These are phyloP conservation scores for Astraeus odoratus DNA, from an alignment of 768 basidiomycete genomes.

Conservation along the genomic window DNA sequence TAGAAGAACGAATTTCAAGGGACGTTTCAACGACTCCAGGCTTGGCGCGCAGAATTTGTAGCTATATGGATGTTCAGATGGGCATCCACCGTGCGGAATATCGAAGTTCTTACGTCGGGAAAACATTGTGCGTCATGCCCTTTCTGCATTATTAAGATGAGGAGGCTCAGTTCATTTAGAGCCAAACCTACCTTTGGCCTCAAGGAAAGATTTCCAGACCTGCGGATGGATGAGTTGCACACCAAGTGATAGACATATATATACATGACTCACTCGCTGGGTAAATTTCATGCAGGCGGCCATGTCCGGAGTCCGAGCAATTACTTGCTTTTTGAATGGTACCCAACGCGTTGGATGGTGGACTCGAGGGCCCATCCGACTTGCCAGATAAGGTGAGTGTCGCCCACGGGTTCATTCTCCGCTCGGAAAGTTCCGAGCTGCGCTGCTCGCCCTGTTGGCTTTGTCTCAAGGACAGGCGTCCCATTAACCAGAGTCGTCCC, in stretches of 20 bases:
- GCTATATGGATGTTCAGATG: slow-evolving; percentile 30
- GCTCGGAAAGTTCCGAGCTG: slow-evolving; percentile 17
- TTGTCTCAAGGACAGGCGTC: slow-evolving; percentile 3
- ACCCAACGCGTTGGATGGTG: too few relatives aligned
- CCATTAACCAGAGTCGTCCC: background rate
- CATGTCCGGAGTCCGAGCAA: slow-evolving; percentile 29
- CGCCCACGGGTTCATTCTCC: slow-evolving; percentile 17
- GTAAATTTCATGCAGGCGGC: slow-evolving; percentile 70
- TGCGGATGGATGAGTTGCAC: slow-evolving; percentile 1
- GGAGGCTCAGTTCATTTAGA: background rate
- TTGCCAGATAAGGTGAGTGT: slow-evolving; percentile 17
- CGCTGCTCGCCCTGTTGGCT: slow-evolving; percentile 7
- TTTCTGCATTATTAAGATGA: slow-evolving; percentile 23
- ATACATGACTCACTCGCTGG: slow-evolving; percentile 46
- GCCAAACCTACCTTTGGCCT: slow-evolving; percentile 52
- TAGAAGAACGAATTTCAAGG: slow-evolving; percentile 67
- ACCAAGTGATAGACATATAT: background rate
- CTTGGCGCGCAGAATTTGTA: slow-evolving; percentile 55
- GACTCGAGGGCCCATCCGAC: too few relatives aligned
- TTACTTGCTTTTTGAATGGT: too few relatives aligned
- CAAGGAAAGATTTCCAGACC: slow-evolving; percentile 81
- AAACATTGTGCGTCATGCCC: slow-evolving; percentile 80
- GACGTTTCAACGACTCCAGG: slow-evolving; percentile 69
- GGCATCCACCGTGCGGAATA: background rate
- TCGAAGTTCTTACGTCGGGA: slow-evolving; percentile 50